Evolutionary conservation across 1,139 yeast species (phyloP), one percentile per base, ranked within the genome.

Genomic region (Geotrichum aggregatum): DNA sequence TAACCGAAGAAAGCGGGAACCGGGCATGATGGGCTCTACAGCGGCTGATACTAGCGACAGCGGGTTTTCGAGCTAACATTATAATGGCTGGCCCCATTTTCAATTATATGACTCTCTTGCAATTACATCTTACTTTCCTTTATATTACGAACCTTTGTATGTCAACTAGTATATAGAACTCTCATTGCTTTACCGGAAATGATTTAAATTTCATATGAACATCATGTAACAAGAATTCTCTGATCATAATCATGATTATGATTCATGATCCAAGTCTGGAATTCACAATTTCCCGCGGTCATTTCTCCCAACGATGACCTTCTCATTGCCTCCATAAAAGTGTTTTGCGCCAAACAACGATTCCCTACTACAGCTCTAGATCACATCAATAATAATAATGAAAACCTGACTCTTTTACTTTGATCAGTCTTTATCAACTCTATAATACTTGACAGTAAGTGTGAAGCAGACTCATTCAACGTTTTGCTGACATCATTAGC

Each of bases 11-110:
- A 50, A 50, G 18, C 41, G 47, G 19, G 31, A 16, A n/a, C 28
- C 31, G 19, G 42, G 22, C 22, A 24, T n/a, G 4, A 43, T 24
- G 10, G 52, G 36, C 10, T 21, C 49, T 11, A 34, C 42, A 13
- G 30, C 53, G 6, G 34, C 35, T 7, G 52, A 49, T 19, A 45
- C 49, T 28, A 50, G 53, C 34, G 53, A 50, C 40, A 45, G 49
- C 40, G 53, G 49, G 10, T 44, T 45, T 45, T 50, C 53, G 13
- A 44, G 28, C 26, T 49, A 42, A 14, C 36, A 13, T 19, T 39
- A 39, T 7, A 39, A 4, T 39, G 14, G 31, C 4, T 18, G 6
- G 19, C 14, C 24, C 19, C 14, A n/a, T n/a, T 13, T n/a, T n/a
- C 26, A 19, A n/a, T 41, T 19, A n/a, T 41, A 11, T 26, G 16